Base-by-base conservation (phyloP, 306 rosid species). In the Quercus bicolor region DNA sequence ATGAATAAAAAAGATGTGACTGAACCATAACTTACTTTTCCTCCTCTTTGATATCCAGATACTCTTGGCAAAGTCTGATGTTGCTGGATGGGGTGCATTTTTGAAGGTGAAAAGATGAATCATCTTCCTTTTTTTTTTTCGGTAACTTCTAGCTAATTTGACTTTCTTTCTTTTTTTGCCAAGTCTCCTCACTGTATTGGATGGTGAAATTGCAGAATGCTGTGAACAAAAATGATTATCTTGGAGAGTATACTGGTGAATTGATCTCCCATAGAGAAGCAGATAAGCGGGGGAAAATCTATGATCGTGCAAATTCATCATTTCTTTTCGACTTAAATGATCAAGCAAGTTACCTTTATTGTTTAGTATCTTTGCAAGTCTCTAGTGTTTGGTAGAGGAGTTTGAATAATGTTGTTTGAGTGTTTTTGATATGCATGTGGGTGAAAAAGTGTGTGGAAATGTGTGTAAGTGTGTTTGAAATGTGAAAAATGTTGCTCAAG, bases 21-120 rank as follows among this genome's bases (percentile, higher is more conserved):
- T 80, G 65, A 76, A 74, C 21, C 69, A 37, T 53, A 10, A 20
- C 3, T 61, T 75, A 76, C 74, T 21, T 74, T 68, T 29, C 29
- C 81, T 80, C 74, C 9, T 61, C 14, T 76, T 28, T 78, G 28
- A 40, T 77, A 74, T 68, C 74, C 88, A 95, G 98, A 92, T 92
- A 87, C 97, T 95, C 75, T 85, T 95, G 86, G 92, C 89, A 24
- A 91, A 90, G 84, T 95, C 98, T 73, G 98, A 95, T 88, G 91
- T 95, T 83, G 96, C 97, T 66, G 98, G 98, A 83, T 95, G 98
- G 98, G 98, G 98, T 78, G 98, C 98, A 53, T 95, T 95, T 81
- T 82, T 95, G 78, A 95, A 95, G 98, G 98, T 95, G 61, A 13
- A 74, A 70, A 77, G 74, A 66, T 75, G 66, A 53, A 37, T 13